A percentile compares a stretch with the other conserved stretches of the same genome.
phyloP scores from a whole-genome alignment of 129 eudicot species.

The Tanacetum coccineum region DNA sequence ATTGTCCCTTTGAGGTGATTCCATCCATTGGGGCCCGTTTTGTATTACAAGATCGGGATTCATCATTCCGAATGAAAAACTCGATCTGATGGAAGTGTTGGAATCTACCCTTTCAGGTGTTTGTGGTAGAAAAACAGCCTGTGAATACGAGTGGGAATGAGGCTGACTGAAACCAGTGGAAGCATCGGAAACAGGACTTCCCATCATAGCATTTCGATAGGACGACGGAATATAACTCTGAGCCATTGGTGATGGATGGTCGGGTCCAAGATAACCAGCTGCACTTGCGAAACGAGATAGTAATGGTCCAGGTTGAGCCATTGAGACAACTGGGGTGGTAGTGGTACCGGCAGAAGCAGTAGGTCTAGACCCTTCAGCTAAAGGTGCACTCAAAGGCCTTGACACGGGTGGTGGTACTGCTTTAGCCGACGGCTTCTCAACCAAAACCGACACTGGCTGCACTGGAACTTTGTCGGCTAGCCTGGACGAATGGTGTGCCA shows the following conservation, averaged over 20 bases:
- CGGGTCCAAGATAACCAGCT: constrained; percentile 81
- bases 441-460: constrained; percentile 19
- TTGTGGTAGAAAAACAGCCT: constrained; percentile 47
- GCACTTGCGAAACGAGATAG: constrained; percentile 80
- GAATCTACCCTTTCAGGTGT: constrained; percentile 50
- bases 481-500: not conserved
- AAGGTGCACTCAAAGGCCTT: constrained; percentile 89
- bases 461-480: constrained; percentile 45
- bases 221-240: constrained; percentile 64
- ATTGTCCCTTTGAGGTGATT: constrained; percentile 35
- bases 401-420: constrained; percentile 54
- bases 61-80: constrained; percentile 63
- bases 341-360: constrained; percentile 35
- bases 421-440: constrained; percentile 10
- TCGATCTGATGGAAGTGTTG: constrained; percentile 31
- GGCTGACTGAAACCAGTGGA: constrained; percentile 51
- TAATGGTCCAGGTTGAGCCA: constrained; percentile 59
- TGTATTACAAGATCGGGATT: constrained; percentile 39
- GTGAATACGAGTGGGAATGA: constrained; percentile 50
- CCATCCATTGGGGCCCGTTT: constrained; percentile 58
- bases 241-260: constrained; percentile 44
- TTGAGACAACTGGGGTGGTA: constrained; percentile 46
- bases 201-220: constrained; percentile 84
- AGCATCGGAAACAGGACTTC: constrained; percentile 42
- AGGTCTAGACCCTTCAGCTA: constrained; percentile 54